Conservation (phyloP, 139 green algal species). For the Monoraphidium neglectum region DNA sequence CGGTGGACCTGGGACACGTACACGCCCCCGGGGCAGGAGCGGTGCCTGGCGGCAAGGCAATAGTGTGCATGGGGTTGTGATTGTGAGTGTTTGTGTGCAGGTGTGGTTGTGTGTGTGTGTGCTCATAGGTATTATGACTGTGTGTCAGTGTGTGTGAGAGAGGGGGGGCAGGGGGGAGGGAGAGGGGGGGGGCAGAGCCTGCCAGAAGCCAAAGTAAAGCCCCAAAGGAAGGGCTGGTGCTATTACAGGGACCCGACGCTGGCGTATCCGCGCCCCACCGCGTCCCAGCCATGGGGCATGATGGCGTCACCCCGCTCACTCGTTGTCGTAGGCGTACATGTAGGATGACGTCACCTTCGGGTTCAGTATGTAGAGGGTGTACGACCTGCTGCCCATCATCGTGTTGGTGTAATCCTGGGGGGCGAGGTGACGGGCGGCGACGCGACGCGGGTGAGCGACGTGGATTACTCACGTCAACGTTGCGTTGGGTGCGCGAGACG, state of each 20-base stretch:
- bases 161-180: not conserved
- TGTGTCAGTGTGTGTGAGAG: too few species aligned
- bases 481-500: conserved; percentile 3
- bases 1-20: conserved; percentile 13
- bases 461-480: too few species aligned
- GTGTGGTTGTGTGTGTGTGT: not conserved
- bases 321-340: not conserved
- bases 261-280: not conserved
- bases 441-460: too few species aligned
- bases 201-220: not conserved
- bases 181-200: not conserved
- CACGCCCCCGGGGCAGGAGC: conserved; percentile 29
- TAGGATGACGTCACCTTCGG: conserved; percentile 12
- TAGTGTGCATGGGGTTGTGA: too few species aligned
- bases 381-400: not conserved
- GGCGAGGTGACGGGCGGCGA: conserved; percentile 2
- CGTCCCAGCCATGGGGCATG: not conserved
- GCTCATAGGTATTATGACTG: not conserved
- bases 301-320: not conserved
- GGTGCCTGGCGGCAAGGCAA: too few species aligned
- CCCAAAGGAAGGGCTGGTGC: not conserved
- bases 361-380: conserved; percentile 30
- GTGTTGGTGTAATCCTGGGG: conserved; percentile 11
- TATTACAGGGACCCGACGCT: not conserved
- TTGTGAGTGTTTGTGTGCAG: too few species aligned